Conservation (phyloP, 768 basidiomycete species). For the Pleurotus pulmonarius region DNA sequence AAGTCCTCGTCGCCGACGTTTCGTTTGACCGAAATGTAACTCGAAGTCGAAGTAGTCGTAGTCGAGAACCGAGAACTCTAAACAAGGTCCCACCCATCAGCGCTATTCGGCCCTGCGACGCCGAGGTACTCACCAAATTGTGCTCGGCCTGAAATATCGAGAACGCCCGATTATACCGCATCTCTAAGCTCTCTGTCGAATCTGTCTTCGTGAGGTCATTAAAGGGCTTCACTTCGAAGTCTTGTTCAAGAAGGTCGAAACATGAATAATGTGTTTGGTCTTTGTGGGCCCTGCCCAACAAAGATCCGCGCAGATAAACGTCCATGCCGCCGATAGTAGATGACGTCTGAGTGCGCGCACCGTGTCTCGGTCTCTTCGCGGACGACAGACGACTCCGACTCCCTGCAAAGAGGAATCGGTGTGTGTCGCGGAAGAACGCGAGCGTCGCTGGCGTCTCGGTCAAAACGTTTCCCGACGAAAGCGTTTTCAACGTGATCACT, state of each 20-base stretch:
- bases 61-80: slow-evolving; percentile 20
- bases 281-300: slow-evolving; percentile 21
- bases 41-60: slow-evolving; percentile 21
- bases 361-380: slow-evolving; percentile 1
- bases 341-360: slow-evolving; percentile 27
- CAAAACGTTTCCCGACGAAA: slow-evolving; percentile 13
- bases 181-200: background rate
- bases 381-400: background rate
- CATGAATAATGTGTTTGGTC: slow-evolving; percentile 21
- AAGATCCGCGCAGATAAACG: slow-evolving; percentile 29
- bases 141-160: slow-evolving; percentile 5
- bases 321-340: slow-evolving; percentile 34
- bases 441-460: slow-evolving; percentile 16
- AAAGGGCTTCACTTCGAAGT: slow-evolving; percentile 18
- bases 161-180: slow-evolving; percentile 7
- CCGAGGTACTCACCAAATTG: slow-evolving; percentile 12
- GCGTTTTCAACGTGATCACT: slow-evolving; percentile 18
- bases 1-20: slow-evolving; percentile 11
- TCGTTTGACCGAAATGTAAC: slow-evolving; percentile 15
- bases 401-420: slow-evolving; percentile 9
- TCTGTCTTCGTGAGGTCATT: slow-evolving; percentile 11
- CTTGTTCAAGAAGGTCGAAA: slow-evolving; percentile 19
- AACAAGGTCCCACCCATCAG: too few species aligned
- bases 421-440: slow-evolving; percentile 24
- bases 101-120: background rate